Percentiles rank a stretch among this genome's conserved stretches.
Evolutionary conservation across 2,329 filamentous ascomycete species (phyloP).

Genomic region (Dothidotthia symphoricarpi): DNA sequence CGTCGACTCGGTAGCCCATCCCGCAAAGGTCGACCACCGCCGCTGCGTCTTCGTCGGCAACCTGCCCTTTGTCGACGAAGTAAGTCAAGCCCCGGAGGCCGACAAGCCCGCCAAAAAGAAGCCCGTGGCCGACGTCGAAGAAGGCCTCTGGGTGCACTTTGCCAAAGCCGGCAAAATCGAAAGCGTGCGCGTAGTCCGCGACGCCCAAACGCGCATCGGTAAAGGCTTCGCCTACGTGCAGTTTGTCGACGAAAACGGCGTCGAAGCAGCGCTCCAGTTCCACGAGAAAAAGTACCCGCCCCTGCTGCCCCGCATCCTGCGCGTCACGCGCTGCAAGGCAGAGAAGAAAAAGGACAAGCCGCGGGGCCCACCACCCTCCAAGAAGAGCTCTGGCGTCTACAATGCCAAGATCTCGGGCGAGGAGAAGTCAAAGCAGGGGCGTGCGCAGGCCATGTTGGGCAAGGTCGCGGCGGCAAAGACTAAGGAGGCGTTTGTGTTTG

Average conservation of each 20-base stretch:
- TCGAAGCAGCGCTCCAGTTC: conserved; percentile 85
- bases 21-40: conserved; percentile 75
- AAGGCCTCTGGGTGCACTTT: conserved; percentile 86
- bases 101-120: conserved; percentile 68
- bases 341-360: conserved; percentile 42
- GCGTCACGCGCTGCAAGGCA: conserved; percentile 83
- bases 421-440: conserved; percentile 69
- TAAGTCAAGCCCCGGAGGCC: conserved; percentile 64
- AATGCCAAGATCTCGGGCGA: conserved; percentile 68
- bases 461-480: conserved; percentile 63
- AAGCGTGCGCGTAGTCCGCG: conserved; percentile 87
- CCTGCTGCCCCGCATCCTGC: conserved; percentile 82
- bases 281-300: conserved; percentile 92
- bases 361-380: conserved; percentile 29
- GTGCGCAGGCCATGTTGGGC: conserved; percentile 71
- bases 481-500: conserved; percentile 74
- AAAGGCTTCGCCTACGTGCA: conserved; percentile 98
- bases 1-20: conserved; percentile 88
- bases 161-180: conserved; percentile 77
- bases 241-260: conserved; percentile 80
- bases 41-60: conserved; percentile 97
- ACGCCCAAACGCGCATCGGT: conserved; percentile 84
- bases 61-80: conserved; percentile 91
- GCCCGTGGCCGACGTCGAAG: conserved; percentile 80
- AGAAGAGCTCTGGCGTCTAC: conserved; percentile 51